phyloP scores from a whole-genome alignment of 139 green algal species.

The Micromonas pusilla region DNA sequence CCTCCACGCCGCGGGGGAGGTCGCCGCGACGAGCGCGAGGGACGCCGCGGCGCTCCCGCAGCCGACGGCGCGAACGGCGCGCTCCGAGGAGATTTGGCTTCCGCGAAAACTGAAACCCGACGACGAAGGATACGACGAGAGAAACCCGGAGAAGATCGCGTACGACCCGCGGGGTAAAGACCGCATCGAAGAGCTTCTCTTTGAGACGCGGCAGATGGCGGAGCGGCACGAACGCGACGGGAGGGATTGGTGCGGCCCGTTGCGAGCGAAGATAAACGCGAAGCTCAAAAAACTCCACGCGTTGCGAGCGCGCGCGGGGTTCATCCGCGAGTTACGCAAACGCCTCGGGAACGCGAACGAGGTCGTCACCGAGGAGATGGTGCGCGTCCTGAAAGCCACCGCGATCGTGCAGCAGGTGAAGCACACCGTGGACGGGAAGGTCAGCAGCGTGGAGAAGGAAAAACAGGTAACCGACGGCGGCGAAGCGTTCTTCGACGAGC shows the following conservation, averaged over 20 bases:
- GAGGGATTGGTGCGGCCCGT: neutral
- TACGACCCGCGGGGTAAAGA: neutral
- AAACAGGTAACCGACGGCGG: too few species aligned
- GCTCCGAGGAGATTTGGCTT: neutral
- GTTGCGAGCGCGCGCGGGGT: too few species aligned
- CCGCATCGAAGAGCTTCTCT: neutral
- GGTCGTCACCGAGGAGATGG: neutral
- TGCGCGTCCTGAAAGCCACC: neutral
- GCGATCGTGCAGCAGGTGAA: neutral
- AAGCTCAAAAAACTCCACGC: too few species aligned
- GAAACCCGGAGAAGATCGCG: neutral
- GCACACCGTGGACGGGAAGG: too few species aligned
- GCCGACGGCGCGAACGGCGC: neutral
- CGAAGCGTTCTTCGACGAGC: neutral
- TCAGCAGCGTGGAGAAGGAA: too few species aligned
- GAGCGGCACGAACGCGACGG: neutral
- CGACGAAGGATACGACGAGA: neutral
- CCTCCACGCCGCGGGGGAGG: neutral
- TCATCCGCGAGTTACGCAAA: neutral
- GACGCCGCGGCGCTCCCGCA: neutral
- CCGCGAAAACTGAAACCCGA: neutral
- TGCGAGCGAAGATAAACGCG: neutral
- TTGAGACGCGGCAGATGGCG: neutral
- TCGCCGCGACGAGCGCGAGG: neutral
- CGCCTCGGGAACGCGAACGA: neutral